Evolutionary conservation across 805 yeast species (phyloP), one percentile per base, ranked within the genome.

Genomic region (Candida anglica): DNA sequence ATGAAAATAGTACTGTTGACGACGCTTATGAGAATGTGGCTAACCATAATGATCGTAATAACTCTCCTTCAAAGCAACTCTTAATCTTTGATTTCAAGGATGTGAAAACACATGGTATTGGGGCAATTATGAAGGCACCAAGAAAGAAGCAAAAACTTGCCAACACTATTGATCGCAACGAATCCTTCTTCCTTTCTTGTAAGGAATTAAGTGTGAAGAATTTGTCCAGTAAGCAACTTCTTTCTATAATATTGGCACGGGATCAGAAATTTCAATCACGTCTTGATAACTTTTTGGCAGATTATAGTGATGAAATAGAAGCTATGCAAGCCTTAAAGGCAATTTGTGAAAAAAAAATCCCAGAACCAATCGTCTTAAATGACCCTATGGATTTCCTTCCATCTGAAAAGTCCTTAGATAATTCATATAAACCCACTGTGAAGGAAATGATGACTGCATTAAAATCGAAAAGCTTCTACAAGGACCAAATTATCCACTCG

Each of bases 41-140:
- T 8, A 82, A 76, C 48, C 62, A 74, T 26, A 74, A 66, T 36
- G 65, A 73, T 29, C 57, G 77, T 15, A 70, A 74, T 39, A 58
- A 63, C 28, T 34, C 55, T 4, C 52, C 50, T 8, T 53, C 66
- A 0, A 65, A 69, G 15, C 88, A 81, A 42, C 48, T 85, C 6
- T 62, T 89, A 18, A 66, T 86, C 1, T 83, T 89, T 50, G 89
- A 83, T 43, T 86, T 89, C 53, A 67, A 76, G 13, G 95, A 89
- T 53, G 85, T 83, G 10, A 47, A 73, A 64, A 46, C 75, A 62
- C 43, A 75, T 67, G 65, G 72, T 62, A 27, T 72, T 55, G 60
- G 63, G 0, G 52, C 63, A 5, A 43, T 46, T 0, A 34, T 54
- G 13, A 53, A 24, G 20, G 23, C 47, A 63, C 10, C 53, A 64